These are phyloP conservation scores for Cyberlindnera americana DNA, from an alignment of 805 yeast species.

Conservation along the genomic window DNA sequence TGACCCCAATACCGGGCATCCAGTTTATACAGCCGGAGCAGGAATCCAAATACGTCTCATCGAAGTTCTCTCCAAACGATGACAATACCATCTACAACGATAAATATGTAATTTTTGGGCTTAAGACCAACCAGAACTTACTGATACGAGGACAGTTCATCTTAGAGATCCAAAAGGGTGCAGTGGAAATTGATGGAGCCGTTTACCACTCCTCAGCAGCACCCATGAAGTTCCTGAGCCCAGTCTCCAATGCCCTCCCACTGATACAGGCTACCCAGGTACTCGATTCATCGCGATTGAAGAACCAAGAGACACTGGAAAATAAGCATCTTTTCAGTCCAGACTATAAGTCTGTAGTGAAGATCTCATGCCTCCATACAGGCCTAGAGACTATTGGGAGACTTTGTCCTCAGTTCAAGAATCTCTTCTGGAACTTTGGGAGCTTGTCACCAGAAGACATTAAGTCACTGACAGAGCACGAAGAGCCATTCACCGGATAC, in stretches of 20 bases:
- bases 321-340: constrained; percentile 38
- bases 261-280: constrained; percentile 41
- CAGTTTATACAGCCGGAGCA: not conserved
- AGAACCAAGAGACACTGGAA: constrained; percentile 30
- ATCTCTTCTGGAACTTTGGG: constrained; percentile 32
- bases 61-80: constrained; percentile 36
- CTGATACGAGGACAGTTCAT: constrained; percentile 46
- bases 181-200: constrained; percentile 40
- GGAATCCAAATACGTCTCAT: constrained; percentile 24
- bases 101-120: constrained; percentile 37
- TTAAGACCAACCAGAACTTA: constrained; percentile 40
- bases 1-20: not conserved
- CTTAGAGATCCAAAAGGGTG: constrained; percentile 44
- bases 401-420: constrained; percentile 43
- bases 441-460: constrained; percentile 14
- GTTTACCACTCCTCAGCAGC: constrained; percentile 29
- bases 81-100: constrained; percentile 37
- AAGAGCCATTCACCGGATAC: constrained; percentile 29
- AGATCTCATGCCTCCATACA: constrained; percentile 34
- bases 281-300: constrained; percentile 28
- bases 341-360: constrained; percentile 41
- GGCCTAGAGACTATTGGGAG: constrained; percentile 45
- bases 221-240: constrained; percentile 33
- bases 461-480: constrained; percentile 21
- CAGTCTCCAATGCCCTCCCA: constrained; percentile 38